Conservation (phyloP, 2,329 filamentous ascomycete species). For the Waltergamsia citrina region DNA sequence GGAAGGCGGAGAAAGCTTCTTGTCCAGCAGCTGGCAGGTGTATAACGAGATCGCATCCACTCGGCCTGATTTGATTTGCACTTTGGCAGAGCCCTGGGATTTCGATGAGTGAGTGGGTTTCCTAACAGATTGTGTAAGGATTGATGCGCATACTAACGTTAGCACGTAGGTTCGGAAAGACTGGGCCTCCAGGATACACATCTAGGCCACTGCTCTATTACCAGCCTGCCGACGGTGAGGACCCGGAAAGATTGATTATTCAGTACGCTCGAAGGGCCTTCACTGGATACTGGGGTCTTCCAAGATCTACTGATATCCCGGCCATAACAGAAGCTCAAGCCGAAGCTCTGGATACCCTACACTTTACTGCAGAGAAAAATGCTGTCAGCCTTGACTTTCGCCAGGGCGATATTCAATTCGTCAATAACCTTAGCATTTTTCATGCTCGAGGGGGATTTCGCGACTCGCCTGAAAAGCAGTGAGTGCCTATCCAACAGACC, state of each 20-base stretch:
- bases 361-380: conserved; percentile 37
- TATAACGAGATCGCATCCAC: conserved; percentile 53
- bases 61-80: conserved; percentile 49
- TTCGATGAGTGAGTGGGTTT: conserved; percentile 20
- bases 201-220: conserved; percentile 49
- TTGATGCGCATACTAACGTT: conserved; percentile 14
- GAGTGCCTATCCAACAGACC: conserved; percentile 12
- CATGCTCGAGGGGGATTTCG: conserved; percentile 41
- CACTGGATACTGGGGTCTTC: conserved; percentile 45
- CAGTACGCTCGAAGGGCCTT: conserved; percentile 52
- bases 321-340: conserved; percentile 43
- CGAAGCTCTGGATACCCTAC: conserved; percentile 41
- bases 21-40: conserved; percentile 48
- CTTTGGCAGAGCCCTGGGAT: conserved; percentile 39
- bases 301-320: conserved; percentile 43
- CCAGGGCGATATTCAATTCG: conserved; percentile 43
- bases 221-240: conserved; percentile 32
- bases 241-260: conserved; percentile 44
- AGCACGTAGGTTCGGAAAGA: conserved; percentile 38
- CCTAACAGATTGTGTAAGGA: neutral
- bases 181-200: conserved; percentile 30
- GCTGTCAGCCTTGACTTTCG: conserved; percentile 34
- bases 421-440: conserved; percentile 45
- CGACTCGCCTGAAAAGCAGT: conserved; percentile 32
- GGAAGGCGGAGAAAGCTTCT: conserved; percentile 45